These are phyloP conservation scores for Dothiorella sarmentorum DNA, from an alignment of 2,329 filamentous ascomycete species.

Conservation along the genomic window DNA sequence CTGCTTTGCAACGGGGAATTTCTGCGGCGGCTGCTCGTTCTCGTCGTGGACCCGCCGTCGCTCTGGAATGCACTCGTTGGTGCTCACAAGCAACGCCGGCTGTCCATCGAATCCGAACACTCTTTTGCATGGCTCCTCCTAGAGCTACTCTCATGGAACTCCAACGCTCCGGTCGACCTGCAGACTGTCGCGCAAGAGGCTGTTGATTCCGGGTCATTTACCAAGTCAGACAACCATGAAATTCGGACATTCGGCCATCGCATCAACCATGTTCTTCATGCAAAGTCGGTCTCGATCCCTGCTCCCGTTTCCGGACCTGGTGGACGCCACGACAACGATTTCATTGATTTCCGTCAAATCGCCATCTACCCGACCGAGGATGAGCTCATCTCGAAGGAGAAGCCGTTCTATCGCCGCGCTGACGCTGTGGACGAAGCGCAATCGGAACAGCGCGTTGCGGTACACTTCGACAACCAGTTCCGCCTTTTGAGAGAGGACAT, in stretches of 20 bases:
- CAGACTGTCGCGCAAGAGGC: neutral
- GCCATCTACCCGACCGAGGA: slow-evolving; percentile 63
- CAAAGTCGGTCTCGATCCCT: slow-evolving; percentile 25
- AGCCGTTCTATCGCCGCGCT: slow-evolving; percentile 55
- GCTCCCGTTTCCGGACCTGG: slow-evolving; percentile 44
- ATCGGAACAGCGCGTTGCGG: slow-evolving; percentile 38
- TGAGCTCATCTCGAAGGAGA: slow-evolving; percentile 55
- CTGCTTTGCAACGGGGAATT: slow-evolving; percentile 50
- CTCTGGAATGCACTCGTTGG: slow-evolving; percentile 52
- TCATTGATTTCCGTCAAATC: slow-evolving; percentile 58
- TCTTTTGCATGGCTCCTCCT: slow-evolving; percentile 41
- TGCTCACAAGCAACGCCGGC: slow-evolving; percentile 24
- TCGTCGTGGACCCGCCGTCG: slow-evolving; percentile 51
- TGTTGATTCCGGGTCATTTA: slow-evolving; percentile 17
- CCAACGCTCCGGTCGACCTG: neutral
- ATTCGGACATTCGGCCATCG: slow-evolving; percentile 56
- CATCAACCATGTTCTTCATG: slow-evolving; percentile 43
- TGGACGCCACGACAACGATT: slow-evolving; percentile 72
- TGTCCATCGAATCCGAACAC: slow-evolving; percentile 27
- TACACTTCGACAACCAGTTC: slow-evolving; percentile 68
- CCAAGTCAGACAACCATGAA: slow-evolving; percentile 43
- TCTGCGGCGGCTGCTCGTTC: slow-evolving; percentile 45
- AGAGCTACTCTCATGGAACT: slow-evolving; percentile 43
- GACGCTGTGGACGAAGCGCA: slow-evolving; percentile 48
- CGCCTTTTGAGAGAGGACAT: slow-evolving; percentile 69